Percentiles rank a stretch among this genome's conserved stretches.
These are phyloP conservation scores for Wickerhamomyces subpelliculosus DNA, from an alignment of 805 yeast species.

Conservation along the genomic window DNA sequence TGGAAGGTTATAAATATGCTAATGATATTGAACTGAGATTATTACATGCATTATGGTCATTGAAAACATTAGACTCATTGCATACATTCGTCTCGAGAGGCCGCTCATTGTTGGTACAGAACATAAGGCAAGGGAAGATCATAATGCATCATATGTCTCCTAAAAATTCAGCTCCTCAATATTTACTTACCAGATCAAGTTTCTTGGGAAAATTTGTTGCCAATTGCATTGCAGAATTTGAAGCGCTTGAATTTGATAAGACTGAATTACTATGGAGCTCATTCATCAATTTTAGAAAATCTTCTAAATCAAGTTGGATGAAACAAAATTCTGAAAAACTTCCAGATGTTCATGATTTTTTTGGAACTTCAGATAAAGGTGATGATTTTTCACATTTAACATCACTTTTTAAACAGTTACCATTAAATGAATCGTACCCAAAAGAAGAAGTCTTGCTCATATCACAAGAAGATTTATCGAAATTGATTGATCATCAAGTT, in stretches of 20 bases:
- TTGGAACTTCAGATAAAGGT: constrained; percentile 13
- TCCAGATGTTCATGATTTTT: constrained; percentile 7
- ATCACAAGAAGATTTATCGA: constrained; percentile 45
- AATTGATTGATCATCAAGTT: constrained; percentile 47
- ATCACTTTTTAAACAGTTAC: constrained; percentile 3
- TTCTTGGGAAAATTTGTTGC: constrained; percentile 41
- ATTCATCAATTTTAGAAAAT: constrained; percentile 29
- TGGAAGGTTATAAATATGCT: constrained; percentile 17
- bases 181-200: constrained; percentile 29
- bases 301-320: constrained; percentile 21
- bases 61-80: constrained; percentile 42
- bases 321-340: constrained; percentile 13
- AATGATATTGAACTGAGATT: constrained; percentile 25
- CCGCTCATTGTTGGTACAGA: constrained; percentile 28
- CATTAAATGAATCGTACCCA: constrained; percentile 1
- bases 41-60: constrained; percentile 36
- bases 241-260: constrained; percentile 41
- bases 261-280: constrained; percentile 34
- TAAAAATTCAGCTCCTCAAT: constrained; percentile 11
- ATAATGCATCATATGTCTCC: constrained; percentile 8
- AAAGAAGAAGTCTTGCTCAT: constrained; percentile 26
- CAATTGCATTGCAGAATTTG: constrained; percentile 32
- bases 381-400: constrained; percentile 16
- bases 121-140: constrained; percentile 27
- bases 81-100: constrained; percentile 33